These are phyloP conservation scores for Scedosporium apiospermum DNA, from an alignment of 2,329 filamentous ascomycete genomes.

Conservation along the genomic window DNA sequence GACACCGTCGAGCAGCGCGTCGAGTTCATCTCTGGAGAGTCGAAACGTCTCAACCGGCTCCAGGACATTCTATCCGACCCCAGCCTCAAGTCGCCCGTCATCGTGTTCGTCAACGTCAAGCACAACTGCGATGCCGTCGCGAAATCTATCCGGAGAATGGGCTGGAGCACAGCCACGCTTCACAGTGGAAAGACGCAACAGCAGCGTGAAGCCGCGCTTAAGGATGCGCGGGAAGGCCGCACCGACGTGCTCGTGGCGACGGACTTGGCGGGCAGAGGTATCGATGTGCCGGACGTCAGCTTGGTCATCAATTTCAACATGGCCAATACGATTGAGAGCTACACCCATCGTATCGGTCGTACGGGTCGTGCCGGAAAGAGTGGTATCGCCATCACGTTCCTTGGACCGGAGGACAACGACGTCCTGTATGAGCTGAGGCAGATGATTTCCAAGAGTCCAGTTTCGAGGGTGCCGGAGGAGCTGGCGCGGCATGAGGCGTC, in stretches of 20 bases:
- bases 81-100: conserved; percentile 82
- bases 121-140: conserved; percentile 95
- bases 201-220: conserved; percentile 87
- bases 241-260: conserved; percentile 91
- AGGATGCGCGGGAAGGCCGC: conserved; percentile 68
- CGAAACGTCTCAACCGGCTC: conserved; percentile 94
- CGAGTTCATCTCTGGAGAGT: conserved; percentile 82
- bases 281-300: conserved; percentile 89
- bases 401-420: conserved; percentile 83
- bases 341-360: conserved; percentile 93
- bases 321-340: conserved; percentile 84
- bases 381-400: conserved; percentile 91
- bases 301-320: conserved; percentile 99
- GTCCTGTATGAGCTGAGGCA: conserved; percentile 91
- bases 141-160: conserved; percentile 87
- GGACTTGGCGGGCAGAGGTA: conserved; percentile 91
- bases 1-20: conserved; percentile 97
- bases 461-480: conserved; percentile 87
- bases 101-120: conserved; percentile 99
- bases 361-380: conserved; percentile 96
- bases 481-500: conserved; percentile 80
- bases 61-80: conserved; percentile 74
- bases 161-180: conserved; percentile 79
- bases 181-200: conserved; percentile 97
- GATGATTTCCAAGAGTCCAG: conserved; percentile 84